Percentiles rank a stretch among this genome's conserved stretches.
Conservation (phyloP, 768 basidiomycete genomes). For the Boletus sensibilis region DNA sequence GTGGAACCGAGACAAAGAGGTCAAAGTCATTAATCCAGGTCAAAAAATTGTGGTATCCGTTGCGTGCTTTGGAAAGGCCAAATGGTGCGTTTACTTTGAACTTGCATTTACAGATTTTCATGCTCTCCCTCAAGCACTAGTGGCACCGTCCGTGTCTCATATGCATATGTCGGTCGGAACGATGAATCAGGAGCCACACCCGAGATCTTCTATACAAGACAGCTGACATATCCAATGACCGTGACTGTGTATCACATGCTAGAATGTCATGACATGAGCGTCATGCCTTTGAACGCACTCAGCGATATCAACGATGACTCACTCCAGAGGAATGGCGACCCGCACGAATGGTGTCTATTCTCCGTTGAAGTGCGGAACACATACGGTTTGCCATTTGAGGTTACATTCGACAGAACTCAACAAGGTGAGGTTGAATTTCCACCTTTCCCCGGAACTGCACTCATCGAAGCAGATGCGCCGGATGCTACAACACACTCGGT, state of each 20-base stretch:
- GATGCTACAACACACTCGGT: slow-evolving; percentile 48
- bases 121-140: slow-evolving; percentile 51
- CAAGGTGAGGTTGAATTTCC: slow-evolving; percentile 44
- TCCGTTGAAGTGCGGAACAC: slow-evolving; percentile 89
- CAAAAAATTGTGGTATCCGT: slow-evolving; percentile 68
- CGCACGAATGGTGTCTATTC: slow-evolving; percentile 80
- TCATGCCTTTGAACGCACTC: slow-evolving; percentile 55
- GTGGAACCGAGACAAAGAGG: slow-evolving; percentile 53
- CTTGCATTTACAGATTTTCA: neutral
- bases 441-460: neutral
- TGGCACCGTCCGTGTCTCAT: slow-evolving; percentile 81
- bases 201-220: slow-evolving; percentile 79
- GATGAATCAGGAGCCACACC: slow-evolving; percentile 32
- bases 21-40: slow-evolving; percentile 60
- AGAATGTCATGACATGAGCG: slow-evolving; percentile 80
- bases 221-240: slow-evolving; percentile 82
- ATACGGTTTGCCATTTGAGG: slow-evolving; percentile 89
- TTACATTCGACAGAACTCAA: slow-evolving; percentile 67
- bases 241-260: slow-evolving; percentile 97
- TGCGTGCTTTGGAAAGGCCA: slow-evolving; percentile 83
- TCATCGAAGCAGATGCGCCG: slow-evolving; percentile 38
- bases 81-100: slow-evolving; percentile 66
- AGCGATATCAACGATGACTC: slow-evolving; percentile 22
- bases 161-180: slow-evolving; percentile 62
- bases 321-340: slow-evolving; percentile 45